Conservation (phyloP, 352 stramenopile genomes). For the Phytophthora uliginosa region DNA sequence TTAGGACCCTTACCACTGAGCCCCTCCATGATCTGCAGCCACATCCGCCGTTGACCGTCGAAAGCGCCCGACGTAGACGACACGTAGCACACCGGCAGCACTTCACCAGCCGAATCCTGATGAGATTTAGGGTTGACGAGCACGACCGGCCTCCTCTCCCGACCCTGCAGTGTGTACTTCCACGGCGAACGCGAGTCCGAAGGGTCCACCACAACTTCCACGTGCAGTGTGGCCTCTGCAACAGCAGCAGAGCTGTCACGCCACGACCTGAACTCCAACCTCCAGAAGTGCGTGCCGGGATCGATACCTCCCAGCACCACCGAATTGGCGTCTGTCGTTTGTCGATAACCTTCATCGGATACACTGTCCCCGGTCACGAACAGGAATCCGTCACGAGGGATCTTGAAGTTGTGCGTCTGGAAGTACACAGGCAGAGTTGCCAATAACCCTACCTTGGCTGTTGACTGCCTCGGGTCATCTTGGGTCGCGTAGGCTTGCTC, state of each 20-base stretch:
- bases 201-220: conserved; percentile 56
- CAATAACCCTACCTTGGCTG: conserved; percentile 13
- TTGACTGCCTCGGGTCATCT: too few relatives aligned
- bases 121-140: conserved; percentile 36
- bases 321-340: conserved; percentile 15
- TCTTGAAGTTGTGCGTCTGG: conserved; percentile 32
- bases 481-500: too few relatives aligned
- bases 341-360: conserved; percentile 14
- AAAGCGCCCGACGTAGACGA: conserved; percentile 36
- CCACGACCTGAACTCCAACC: conserved; percentile 38
- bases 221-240: conserved; percentile 37
- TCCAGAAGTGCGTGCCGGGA: conserved; percentile 61
- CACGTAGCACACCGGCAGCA: conserved; percentile 53
- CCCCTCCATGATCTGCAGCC: conserved; percentile 61
- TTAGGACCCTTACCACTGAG: conserved; percentile 2
- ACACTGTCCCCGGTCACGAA: conserved; percentile 50
- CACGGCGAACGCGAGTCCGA: conserved; percentile 29
- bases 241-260: conserved; percentile 10
- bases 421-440: conserved; percentile 37
- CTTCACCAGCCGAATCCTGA: background rate
- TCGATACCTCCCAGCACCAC: conserved; percentile 42
- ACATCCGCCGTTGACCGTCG: conserved; percentile 75
- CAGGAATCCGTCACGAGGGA: conserved; percentile 53
- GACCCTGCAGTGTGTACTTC: conserved; percentile 19
- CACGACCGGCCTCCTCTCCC: conserved; percentile 26